These are phyloP conservation scores for Aegilops umbellulata DNA, from an alignment of 176 grass and related monocot species.

Conservation along the genomic window DNA sequence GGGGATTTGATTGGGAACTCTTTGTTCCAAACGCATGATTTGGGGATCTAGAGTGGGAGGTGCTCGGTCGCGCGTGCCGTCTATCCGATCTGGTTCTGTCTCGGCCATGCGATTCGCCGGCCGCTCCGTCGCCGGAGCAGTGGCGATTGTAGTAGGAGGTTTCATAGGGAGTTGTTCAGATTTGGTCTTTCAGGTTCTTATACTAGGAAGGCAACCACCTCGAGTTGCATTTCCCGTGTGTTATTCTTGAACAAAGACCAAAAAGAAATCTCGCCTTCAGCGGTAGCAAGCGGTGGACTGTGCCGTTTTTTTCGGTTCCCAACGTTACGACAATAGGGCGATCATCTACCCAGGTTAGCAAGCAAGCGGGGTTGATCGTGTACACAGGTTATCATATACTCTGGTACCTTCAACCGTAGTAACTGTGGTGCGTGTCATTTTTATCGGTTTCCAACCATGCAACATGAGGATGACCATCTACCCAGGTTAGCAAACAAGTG, in stretches of 20 bases:
- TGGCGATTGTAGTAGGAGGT: neutral
- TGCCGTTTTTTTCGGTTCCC: too few relatives aligned
- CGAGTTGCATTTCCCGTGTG: too few relatives aligned
- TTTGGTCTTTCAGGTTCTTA: neutral
- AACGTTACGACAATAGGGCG: neutral
- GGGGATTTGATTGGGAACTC: neutral
- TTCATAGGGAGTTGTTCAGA: neutral
- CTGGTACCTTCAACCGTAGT: neutral
- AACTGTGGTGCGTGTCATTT: neutral
- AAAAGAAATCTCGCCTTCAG: too few relatives aligned
- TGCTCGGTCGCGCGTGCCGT: neutral
- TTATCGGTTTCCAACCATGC: neutral
- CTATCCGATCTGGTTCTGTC: neutral
- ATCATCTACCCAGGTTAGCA: too few relatives aligned
- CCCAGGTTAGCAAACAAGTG: neutral
- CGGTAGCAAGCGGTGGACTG: too few relatives aligned
- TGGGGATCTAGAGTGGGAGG: neutral
- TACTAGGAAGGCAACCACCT: too few relatives aligned
- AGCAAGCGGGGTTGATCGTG: too few relatives aligned
- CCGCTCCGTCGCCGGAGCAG: neutral
- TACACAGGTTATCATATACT: too few relatives aligned
- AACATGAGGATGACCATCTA: neutral
- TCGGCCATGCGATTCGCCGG: neutral
- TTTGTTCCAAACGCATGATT: neutral
- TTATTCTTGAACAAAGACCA: too few relatives aligned